Evolutionary conservation across 306 rosid species (phyloP).

Genomic region (Corylus heterophylla): DNA sequence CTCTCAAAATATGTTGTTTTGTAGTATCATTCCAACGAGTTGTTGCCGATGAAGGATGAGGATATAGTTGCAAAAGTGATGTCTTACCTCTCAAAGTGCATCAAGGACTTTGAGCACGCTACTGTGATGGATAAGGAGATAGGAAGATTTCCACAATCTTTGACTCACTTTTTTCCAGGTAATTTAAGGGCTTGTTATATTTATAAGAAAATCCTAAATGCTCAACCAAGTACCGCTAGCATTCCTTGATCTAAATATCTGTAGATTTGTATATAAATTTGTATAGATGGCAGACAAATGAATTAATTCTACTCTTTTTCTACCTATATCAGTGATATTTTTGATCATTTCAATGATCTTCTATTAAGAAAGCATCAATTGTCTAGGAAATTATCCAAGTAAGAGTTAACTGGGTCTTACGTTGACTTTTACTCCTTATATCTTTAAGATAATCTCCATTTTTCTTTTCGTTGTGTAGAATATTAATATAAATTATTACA

Average conservation of each 20-base stretch:
- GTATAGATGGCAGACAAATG: not conserved
- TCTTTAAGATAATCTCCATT: not conserved
- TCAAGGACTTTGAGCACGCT: conserved; percentile 42
- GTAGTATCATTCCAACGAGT: conserved; percentile 57
- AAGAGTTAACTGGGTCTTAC: not conserved
- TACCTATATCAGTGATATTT: not conserved
- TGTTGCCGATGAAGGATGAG: conserved; percentile 46
- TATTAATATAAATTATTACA: too few relatives aligned
- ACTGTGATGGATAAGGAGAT: conserved; percentile 40
- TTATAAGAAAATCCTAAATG: not conserved
- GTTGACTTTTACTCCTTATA: not conserved
- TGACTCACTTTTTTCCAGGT: conserved; percentile 64
- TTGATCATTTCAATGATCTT: not conserved
- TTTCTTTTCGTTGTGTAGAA: not conserved
- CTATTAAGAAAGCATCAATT: not conserved
- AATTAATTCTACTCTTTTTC: not conserved
- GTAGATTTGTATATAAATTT: not conserved
- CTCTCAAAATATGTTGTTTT: not conserved
- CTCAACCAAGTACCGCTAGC: not conserved
- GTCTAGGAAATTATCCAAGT: not conserved
- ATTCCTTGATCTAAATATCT: not conserved
- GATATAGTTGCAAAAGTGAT: conserved; percentile 36
- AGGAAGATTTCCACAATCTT: conserved; percentile 45
- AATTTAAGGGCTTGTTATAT: not conserved
- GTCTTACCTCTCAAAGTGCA: conserved; percentile 50